Percentiles rank a stretch among this genome's conserved stretches.
Conservation (phyloP, 225 moss, liverwort and hornwort species). For the Antitrichia curtipendula region DNA sequence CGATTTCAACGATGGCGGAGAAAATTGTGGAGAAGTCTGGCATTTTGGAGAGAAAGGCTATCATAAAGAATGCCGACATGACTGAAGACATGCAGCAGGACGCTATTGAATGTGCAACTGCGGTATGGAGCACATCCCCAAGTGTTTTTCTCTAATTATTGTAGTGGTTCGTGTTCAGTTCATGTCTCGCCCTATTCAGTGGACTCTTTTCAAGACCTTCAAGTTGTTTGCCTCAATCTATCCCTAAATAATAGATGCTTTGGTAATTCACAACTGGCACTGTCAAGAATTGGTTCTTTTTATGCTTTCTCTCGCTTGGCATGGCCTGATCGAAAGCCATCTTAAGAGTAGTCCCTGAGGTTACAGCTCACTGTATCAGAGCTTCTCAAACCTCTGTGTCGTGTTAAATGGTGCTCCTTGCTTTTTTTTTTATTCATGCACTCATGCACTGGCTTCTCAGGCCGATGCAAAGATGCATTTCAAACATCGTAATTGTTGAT, state of each 20-base stretch:
- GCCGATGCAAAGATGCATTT: neutral
- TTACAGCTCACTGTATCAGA: neutral
- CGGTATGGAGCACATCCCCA: slow-evolving; percentile 39
- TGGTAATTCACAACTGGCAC: neutral
- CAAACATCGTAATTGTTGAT: neutral
- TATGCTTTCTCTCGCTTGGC: neutral
- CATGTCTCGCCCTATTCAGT: neutral
- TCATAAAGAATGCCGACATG: slow-evolving; percentile 99
- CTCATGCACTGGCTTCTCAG: neutral
- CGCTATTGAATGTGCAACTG: slow-evolving; percentile 93
- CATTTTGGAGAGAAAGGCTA: slow-evolving; percentile 93
- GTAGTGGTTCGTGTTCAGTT: neutral
- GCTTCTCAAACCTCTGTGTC: neutral
- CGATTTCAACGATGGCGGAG: slow-evolving; percentile 39
- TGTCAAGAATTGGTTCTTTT: neutral
- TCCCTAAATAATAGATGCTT: neutral
- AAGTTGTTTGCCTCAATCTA: neutral
- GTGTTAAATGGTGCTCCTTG: neutral
- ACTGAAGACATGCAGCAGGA: slow-evolving; percentile 98
- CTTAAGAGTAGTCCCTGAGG: neutral
- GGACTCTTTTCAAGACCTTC: neutral
- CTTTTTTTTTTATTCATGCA: neutral
- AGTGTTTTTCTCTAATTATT: neutral
- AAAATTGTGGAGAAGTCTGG: slow-evolving; percentile 86
- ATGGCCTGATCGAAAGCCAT: neutral